Percentiles rank a stretch among this genome's conserved stretches.
Evolutionary conservation across 768 basidiomycete species (phyloP).

Genomic region (Pleurotus platypus): DNA sequence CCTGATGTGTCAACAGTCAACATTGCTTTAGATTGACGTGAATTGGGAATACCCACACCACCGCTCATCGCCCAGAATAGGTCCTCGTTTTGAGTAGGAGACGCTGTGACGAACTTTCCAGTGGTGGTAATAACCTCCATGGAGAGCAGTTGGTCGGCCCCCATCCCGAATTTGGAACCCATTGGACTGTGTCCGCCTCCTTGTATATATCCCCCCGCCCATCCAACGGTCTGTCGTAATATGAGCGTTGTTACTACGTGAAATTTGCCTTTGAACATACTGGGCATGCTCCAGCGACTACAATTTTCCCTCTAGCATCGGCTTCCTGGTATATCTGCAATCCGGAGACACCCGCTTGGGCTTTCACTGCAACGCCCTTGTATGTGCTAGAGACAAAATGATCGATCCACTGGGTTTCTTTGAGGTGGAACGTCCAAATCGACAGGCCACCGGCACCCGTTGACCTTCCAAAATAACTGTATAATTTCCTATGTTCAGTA

Average conservation of each 20-base stretch:
- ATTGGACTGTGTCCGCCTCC: constrained; percentile 33
- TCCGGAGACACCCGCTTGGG: background rate
- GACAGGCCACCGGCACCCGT: background rate
- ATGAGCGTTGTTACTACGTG: too few species aligned
- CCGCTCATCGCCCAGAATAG: constrained; percentile 44
- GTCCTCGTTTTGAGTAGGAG: constrained; percentile 32
- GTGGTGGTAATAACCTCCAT: constrained; percentile 40
- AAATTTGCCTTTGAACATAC: background rate
- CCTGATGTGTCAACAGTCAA: background rate
- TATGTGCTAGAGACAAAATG: background rate
- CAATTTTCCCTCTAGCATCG: background rate
- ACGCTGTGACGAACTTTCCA: constrained; percentile 33
- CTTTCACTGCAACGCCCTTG: background rate
- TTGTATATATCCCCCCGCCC: constrained; percentile 34
- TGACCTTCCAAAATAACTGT: background rate
- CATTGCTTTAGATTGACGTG: constrained; percentile 1
- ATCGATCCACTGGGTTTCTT: background rate
- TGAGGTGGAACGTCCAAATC: background rate
- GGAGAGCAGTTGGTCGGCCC: constrained; percentile 25
- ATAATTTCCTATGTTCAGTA: background rate
- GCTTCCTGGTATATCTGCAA: background rate
- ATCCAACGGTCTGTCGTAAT: constrained; percentile 24
- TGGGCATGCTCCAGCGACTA: background rate
- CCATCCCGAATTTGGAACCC: constrained; percentile 26
- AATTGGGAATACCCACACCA: constrained; percentile 36